These are phyloP conservation scores for Stachybotrys chartarum DNA, from an alignment of 2,329 filamentous ascomycete species.

Conservation along the genomic window DNA sequence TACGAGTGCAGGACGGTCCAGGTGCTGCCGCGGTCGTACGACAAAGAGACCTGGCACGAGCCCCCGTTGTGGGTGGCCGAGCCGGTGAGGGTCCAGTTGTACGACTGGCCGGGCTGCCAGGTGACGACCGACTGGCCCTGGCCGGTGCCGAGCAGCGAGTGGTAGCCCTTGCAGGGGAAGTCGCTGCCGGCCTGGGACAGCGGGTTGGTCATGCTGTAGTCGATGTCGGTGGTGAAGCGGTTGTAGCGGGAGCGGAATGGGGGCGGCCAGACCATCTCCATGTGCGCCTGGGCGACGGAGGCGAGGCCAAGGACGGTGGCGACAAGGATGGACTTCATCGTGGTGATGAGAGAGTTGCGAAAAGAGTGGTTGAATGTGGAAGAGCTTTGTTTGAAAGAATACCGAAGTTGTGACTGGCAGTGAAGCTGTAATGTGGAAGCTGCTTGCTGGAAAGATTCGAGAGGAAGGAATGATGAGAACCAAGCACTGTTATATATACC, in stretches of 20 bases:
- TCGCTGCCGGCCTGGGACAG: conserved; percentile 51
- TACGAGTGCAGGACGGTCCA: conserved; percentile 44
- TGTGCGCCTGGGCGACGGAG: neutral
- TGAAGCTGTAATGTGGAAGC: too few relatives aligned
- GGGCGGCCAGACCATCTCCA: conserved; percentile 1
- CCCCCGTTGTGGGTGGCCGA: conserved; percentile 48
- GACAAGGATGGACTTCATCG: neutral
- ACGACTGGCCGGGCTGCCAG: conserved; percentile 44
- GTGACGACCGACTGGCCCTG: conserved; percentile 36
- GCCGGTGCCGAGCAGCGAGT: conserved; percentile 18
- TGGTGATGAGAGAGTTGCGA: neutral
- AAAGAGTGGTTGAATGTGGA: neutral
- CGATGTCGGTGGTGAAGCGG: conserved; percentile 32
- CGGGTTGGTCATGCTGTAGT: conserved; percentile 65
- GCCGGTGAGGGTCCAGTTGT: conserved; percentile 47
- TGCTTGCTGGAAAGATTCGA: too few relatives aligned
- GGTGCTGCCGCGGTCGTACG: conserved; percentile 50
- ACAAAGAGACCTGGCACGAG: conserved; percentile 57
- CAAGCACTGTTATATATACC: too few relatives aligned
- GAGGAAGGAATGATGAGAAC: too few relatives aligned
- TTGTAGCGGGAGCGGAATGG: conserved; percentile 1
- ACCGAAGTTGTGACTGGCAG: too few relatives aligned
- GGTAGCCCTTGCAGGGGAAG: conserved; percentile 66
- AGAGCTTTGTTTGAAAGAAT: neutral
- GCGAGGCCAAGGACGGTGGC: neutral